Evolutionary conservation across 192 early-diverging fungal genomes (phyloP), one percentile per base, ranked within the genome.

Genomic region (Coemansia sp.): DNA sequence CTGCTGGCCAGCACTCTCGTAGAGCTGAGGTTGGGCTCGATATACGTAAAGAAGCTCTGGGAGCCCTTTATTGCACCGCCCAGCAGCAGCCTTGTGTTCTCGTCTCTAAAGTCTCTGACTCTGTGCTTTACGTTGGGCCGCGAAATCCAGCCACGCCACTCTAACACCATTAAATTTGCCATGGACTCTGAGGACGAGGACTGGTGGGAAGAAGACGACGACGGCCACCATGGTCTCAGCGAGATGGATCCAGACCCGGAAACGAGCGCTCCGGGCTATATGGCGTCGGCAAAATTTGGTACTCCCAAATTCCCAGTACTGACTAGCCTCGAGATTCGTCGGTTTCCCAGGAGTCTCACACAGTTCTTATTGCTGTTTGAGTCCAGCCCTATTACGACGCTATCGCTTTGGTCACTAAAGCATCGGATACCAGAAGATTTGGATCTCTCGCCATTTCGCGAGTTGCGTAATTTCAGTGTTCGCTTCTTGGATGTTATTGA

Each of bases 321-420:
- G 26, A 26, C 26, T 11, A 53, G 26, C 23, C 63, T 75, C 16
- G 66, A 53, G 3, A 19, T 75, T n/a, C 50, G 63, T 5, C 67
- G 73, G 67, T 69, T 69, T 33, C 14, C 67, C 5, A 63, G 67
- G 3, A 13, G 55, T 40, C 6, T 67, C 13, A 26, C 6, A 19
- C 62, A 4, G 7, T 62, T 75, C 14, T 46, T 75, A 9, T 9
- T 46, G 0, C 63, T 69, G 37, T 75, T 75, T 69, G 43, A 33
- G 6, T 7, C 35, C 37, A 53, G 73, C 59, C 63, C 62, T 0
- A 8, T 69, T 11, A n/a, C 30, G 14, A n/a, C 39, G 4, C 73
- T 75, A 17, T 33, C 62, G 37, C 35, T 75, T 4, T 67, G 58
- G 19, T 63, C 63, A 17, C 67, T 66, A 37, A 23, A 68, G 39